Evolutionary conservation across 495 filamentous ascomycete species (phyloP).

Genomic region (Bombardia bombarda): DNA sequence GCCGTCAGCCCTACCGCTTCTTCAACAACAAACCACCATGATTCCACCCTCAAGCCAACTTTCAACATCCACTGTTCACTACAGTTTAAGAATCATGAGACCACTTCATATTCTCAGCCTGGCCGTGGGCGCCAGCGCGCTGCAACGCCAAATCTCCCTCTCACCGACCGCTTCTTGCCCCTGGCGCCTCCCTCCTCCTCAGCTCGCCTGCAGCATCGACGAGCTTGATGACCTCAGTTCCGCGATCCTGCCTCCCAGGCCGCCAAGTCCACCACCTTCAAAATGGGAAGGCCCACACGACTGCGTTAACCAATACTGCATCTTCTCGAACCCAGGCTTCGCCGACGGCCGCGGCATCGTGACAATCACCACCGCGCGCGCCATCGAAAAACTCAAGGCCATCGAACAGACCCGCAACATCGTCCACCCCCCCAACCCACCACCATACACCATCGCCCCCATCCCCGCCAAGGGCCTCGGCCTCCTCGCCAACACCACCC

Average conservation of each 20-base stretch:
- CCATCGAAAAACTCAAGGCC: constrained; percentile 8
- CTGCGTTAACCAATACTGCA: constrained; percentile 18
- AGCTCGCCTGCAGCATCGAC: constrained; percentile 1
- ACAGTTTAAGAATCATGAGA: background rate
- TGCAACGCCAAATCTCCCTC: background rate
- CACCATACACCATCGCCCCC: constrained; percentile 4
- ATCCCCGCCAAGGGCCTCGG: constrained; percentile 19
- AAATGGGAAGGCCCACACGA: constrained; percentile 5
- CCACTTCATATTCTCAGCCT: background rate
- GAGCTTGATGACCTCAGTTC: background rate
- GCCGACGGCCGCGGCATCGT: constrained; percentile 17
- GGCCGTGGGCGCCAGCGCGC: background rate
- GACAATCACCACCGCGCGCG: constrained; percentile 15
- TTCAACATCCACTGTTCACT: background rate
- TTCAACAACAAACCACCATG: background rate
- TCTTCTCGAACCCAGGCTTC: constrained; percentile 19
- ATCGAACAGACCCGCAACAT: background rate
- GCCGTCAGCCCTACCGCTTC: background rate
- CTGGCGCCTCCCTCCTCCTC: background rate
- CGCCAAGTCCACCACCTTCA: background rate
- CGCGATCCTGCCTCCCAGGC: no score
- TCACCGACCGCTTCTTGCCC: background rate
- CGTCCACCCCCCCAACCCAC: background rate
- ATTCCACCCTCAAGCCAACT: background rate
- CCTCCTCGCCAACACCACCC: constrained; percentile 11